These are phyloP conservation scores for Silene latifolia DNA, from an alignment of 148 eudicot species.

Conservation along the genomic window DNA sequence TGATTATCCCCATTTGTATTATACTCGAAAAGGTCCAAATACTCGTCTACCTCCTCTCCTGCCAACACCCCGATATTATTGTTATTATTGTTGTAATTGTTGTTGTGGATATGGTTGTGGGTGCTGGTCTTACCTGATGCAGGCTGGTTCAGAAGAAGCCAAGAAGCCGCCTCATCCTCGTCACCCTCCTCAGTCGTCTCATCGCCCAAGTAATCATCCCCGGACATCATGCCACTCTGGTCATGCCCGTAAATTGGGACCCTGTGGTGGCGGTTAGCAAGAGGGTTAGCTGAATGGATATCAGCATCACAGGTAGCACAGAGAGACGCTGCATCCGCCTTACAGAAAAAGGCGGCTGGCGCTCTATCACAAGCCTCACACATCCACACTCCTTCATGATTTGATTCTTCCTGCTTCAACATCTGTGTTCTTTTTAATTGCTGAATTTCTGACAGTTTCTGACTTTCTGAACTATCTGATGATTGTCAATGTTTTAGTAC, in stretches of 20 bases:
- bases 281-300: constrained; percentile 88
- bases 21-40: constrained; percentile 57
- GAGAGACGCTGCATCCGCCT: constrained; percentile 89
- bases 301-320: constrained; percentile 73
- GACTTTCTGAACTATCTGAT: too few species aligned
- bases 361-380: constrained; percentile 85
- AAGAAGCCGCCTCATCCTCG: constrained; percentile 82
- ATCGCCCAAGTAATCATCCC: background rate
- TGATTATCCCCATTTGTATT: constrained; percentile 44
- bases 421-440: constrained; percentile 19
- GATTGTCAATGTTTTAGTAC: background rate
- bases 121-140: constrained; percentile 30
- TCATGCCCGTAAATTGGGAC: constrained; percentile 53
- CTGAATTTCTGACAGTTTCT: too few species aligned
- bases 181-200: constrained; percentile 42
- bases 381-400: constrained; percentile 32
- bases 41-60: constrained; percentile 70
- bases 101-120: constrained; percentile 18
- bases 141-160: constrained; percentile 58
- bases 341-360: constrained; percentile 83
- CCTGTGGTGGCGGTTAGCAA: constrained; percentile 81
- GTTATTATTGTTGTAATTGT: background rate
- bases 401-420: constrained; percentile 47
- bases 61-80: too few species aligned
- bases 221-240: constrained; percentile 17